Conservation (phyloP, 306 rosid species). For the Quercus mongolica region DNA sequence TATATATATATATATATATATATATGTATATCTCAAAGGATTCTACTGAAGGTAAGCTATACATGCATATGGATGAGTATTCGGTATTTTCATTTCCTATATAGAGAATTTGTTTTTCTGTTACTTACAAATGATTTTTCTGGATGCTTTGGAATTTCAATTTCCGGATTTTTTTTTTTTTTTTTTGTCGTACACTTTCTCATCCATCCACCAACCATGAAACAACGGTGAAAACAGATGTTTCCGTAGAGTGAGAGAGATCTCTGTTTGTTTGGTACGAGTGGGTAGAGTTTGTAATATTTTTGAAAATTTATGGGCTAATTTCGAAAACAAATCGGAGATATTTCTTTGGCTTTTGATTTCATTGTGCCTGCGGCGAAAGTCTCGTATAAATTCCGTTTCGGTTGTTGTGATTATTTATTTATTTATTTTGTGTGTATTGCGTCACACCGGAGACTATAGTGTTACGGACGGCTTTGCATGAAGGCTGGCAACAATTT, state of each 20-base stretch:
- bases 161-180: background rate
- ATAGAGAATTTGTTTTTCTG: too few species aligned
- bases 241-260: background rate
- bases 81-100: background rate
- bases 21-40: background rate
- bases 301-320: background rate
- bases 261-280: background rate
- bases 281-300: background rate
- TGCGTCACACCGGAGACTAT: conserved; percentile 3
- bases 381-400: background rate
- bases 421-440: background rate
- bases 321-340: background rate
- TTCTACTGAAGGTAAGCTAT: background rate
- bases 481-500: background rate
- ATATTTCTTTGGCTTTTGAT: background rate
- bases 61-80: background rate
- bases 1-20: background rate
- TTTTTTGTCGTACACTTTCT: background rate
- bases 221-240: too few species aligned
- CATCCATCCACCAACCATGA: background rate
- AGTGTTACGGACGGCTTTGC: background rate
- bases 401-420: background rate
- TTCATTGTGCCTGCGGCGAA: background rate
- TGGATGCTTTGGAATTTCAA: background rate
- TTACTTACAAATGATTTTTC: too few species aligned